phyloP scores from a whole-genome alignment of 805 yeast species.

The Metschnikowia baotianmanensis region DNA sequence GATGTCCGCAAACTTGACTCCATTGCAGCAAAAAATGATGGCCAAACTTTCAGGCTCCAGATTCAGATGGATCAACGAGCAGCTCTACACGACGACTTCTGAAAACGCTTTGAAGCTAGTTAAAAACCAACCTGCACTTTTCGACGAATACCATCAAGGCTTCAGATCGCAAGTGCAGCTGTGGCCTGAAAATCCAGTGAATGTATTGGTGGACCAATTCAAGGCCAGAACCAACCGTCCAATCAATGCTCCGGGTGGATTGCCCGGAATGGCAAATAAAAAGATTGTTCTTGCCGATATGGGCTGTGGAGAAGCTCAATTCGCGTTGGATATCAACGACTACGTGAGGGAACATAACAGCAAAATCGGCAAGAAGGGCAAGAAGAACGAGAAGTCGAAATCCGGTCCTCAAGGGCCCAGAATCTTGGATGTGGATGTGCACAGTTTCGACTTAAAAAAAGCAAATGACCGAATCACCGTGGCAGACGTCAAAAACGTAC shows the following conservation, averaged over 20 bases:
- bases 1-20: conserved; percentile 57
- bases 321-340: conserved; percentile 63
- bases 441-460: conserved; percentile 87
- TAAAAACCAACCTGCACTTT: conserved; percentile 77
- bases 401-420: conserved; percentile 24
- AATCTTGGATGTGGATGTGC: conserved; percentile 59
- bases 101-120: conserved; percentile 72
- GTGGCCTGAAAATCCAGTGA: conserved; percentile 99
- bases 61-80: conserved; percentile 98
- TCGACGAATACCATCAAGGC: conserved; percentile 94
- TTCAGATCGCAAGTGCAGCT: conserved; percentile 91
- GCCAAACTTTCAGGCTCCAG: conserved; percentile 91
- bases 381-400: conserved; percentile 30
- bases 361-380: conserved; percentile 17
- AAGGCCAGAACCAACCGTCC: conserved; percentile 56
- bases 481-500: conserved; percentile 93
- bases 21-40: conserved; percentile 93
- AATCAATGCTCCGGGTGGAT: conserved; percentile 95
- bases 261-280: conserved; percentile 68
- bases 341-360: conserved; percentile 38
- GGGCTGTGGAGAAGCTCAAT: conserved; percentile 99
- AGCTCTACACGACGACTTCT: conserved; percentile 84
- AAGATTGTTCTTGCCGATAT: conserved; percentile 88
- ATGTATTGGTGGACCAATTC: conserved; percentile 75
- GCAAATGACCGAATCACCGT: conserved; percentile 90